These are phyloP conservation scores for Malania oleifera DNA, from an alignment of 164 flowering plant genomes.

Conservation along the genomic window DNA sequence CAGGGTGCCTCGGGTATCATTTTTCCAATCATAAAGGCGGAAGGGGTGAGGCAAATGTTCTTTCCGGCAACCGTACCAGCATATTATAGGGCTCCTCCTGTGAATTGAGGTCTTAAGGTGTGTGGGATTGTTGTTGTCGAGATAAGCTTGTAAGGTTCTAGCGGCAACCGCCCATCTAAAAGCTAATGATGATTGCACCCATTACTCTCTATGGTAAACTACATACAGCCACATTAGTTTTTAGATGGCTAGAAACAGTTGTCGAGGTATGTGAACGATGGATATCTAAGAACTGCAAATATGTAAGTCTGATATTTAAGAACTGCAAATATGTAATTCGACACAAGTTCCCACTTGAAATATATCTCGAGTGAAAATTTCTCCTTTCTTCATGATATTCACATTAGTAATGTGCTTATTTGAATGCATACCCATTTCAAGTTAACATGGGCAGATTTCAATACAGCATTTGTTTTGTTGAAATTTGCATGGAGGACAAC, in stretches of 20 bases:
- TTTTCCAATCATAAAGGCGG: conserved; percentile 70
- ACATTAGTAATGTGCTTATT: too few relatives aligned
- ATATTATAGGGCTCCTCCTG: conserved; percentile 49
- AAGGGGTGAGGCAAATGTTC: conserved; percentile 84
- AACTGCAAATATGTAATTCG: too few relatives aligned
- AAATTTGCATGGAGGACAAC: too few relatives aligned
- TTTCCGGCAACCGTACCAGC: conserved; percentile 67
- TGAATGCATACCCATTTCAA: neutral
- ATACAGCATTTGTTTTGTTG: too few relatives aligned
- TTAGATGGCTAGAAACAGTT: neutral
- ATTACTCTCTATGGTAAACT: too few relatives aligned
- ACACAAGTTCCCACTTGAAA: too few relatives aligned
- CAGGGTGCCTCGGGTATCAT: conserved; percentile 75
- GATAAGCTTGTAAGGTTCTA: neutral
- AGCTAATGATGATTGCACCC: neutral
- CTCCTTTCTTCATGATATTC: too few relatives aligned
- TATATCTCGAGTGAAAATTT: too few relatives aligned
- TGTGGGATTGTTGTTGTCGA: neutral
- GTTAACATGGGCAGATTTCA: too few relatives aligned
- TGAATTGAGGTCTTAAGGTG: conserved; percentile 9
- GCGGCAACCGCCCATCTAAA: neutral
- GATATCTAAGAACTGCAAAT: neutral
- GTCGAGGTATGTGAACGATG: neutral
- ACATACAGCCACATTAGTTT: neutral
- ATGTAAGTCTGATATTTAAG: neutral